Conservation (phyloP, 2,329 filamentous ascomycete genomes). For the Penicillium sp. region DNA sequence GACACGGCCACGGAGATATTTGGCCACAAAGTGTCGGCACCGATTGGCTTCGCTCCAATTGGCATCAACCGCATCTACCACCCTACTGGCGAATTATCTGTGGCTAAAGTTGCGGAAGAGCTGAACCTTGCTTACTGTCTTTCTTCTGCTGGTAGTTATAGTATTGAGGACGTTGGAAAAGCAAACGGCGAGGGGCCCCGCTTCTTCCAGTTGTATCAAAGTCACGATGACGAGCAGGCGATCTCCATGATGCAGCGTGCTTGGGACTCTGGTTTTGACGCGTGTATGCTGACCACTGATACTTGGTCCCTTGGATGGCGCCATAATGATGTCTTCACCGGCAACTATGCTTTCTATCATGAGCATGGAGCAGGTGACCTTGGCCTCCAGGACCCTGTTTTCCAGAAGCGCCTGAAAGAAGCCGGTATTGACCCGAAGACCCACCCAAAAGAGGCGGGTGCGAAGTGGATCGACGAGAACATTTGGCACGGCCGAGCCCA, state of each 20-base stretch:
- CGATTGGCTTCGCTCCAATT: constrained; percentile 65
- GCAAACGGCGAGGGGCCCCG: constrained; percentile 55
- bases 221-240: constrained; percentile 62
- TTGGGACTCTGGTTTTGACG: constrained; percentile 55
- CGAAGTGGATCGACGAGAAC: constrained; percentile 62
- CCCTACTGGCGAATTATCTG: constrained; percentile 57
- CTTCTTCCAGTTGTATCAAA: constrained; percentile 66
- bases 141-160: constrained; percentile 40
- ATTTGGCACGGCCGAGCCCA: constrained; percentile 65
- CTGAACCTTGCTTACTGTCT: constrained; percentile 61
- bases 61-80: constrained; percentile 69
- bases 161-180: constrained; percentile 62
- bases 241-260: constrained; percentile 58
- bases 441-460: constrained; percentile 55
- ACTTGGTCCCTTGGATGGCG: constrained; percentile 66
- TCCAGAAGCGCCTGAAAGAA: constrained; percentile 54
- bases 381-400: constrained; percentile 61
- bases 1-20: constrained; percentile 61
- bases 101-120: constrained; percentile 61
- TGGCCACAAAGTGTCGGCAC: constrained; percentile 59
- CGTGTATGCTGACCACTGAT: constrained; percentile 62
- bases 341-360: constrained; percentile 65
- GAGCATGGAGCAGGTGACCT: constrained; percentile 56
- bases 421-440: constrained; percentile 55
- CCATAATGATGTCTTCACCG: constrained; percentile 57